phyloP scores from a whole-genome alignment of 163 green algal species.

The Scenedesmus sp. region DNA sequence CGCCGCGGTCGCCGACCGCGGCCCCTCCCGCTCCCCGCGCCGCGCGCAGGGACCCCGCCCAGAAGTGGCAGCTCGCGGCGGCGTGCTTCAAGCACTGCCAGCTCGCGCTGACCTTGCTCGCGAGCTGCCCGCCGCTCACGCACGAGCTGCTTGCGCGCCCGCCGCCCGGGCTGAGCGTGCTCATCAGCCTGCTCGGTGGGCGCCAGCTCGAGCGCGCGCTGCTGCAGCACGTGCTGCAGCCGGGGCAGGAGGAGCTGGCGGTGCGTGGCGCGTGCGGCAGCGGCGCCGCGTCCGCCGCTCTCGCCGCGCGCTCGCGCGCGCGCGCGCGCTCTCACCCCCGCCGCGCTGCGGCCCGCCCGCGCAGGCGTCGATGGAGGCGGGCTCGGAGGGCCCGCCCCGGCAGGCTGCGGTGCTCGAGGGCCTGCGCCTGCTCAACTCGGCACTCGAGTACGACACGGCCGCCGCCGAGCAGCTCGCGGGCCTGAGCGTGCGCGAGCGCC shows the following conservation, averaged over 20 bases:
- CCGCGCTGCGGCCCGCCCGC: too few relatives aligned
- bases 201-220: constrained; percentile 42
- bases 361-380: constrained; percentile 20
- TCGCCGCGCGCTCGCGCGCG: too few relatives aligned
- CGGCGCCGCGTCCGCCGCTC: too few relatives aligned
- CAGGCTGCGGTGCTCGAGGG: constrained; percentile 65
- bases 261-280: background rate
- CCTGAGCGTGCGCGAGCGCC: constrained; percentile 39
- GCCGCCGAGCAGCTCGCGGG: constrained; percentile 57
- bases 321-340: too few relatives aligned
- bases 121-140: constrained; percentile 26
- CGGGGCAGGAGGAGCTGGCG: constrained; percentile 16
- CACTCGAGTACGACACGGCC: constrained; percentile 61
- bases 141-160: constrained; percentile 29
- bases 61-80: constrained; percentile 82
- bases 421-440: constrained; percentile 69
- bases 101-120: constrained; percentile 48
- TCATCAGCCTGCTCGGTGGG: constrained; percentile 60
- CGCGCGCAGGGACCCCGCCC: constrained; percentile 52
- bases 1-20: too few relatives aligned
- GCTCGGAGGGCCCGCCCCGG: constrained; percentile 42
- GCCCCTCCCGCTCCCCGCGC: background rate
- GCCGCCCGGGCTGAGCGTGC: constrained; percentile 45
- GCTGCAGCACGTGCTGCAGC: constrained; percentile 58
- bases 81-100: constrained; percentile 69